Base-by-base conservation (phyloP, 2,329 filamentous ascomycete genomes). In the Beauveria rudraprayagi region DNA sequence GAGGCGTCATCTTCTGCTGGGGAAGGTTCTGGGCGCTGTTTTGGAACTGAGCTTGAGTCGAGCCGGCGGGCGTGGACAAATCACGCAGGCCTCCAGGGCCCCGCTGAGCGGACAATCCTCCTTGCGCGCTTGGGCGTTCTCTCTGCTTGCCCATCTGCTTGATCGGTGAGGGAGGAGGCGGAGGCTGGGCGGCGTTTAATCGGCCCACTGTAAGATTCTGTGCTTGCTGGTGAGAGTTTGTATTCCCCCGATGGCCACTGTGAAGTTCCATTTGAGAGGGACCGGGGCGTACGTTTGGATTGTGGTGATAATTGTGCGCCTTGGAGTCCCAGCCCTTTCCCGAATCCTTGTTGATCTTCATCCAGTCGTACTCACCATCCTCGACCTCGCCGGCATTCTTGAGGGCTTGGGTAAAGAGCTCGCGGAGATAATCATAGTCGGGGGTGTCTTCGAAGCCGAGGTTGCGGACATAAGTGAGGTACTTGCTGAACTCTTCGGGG, bases 281-380 rank as follows among this genome's bases (percentile, higher is more conserved):
- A 72, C 92, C 91, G 66, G 88, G 90, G 69, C 89, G 80, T 63
- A 80, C 83, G 75, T 92, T 91, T 73, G 88, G 84, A 78, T 91
- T 88, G 77, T 92, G 90, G 67, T 91, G 80, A 68, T 81, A 81
- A 40, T 70, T 69, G 66, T 76, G 76, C 66, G 77, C 76, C 68
- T 70, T 75, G 61, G 73, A 72, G 77, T 96, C 91, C 91, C 91
- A 96, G 65, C 92, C 92, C 77, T 96, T 94, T 77, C 92, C 91
- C 70, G 82, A 79, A 71, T 83, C 81, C 75, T 86, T 86, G 80
- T 91, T 94, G 68, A 96, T 82, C 83, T 96, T 97, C 91, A 97
- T 96, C 94, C 94, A 99, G 78, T 99, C 94, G 75, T 97, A 99
- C 75, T 97, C 93, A 71, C 94, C 94, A 75, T 99, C 94, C 73